These are phyloP conservation scores for Bisporella sp. DNA, from an alignment of 2,329 filamentous ascomycete species.

Conservation along the genomic window DNA sequence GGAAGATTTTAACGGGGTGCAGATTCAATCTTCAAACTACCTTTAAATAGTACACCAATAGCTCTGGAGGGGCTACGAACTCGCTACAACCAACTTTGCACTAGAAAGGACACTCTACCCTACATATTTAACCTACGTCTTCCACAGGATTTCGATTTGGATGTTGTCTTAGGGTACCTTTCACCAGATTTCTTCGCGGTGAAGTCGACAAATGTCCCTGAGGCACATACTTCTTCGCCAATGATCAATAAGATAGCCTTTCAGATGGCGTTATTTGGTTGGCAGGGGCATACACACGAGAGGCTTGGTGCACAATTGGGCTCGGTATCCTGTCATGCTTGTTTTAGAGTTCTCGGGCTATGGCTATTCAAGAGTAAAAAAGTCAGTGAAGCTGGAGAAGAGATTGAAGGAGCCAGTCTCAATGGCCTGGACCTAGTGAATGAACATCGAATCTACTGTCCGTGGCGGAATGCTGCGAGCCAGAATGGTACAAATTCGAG, in stretches of 20 bases:
- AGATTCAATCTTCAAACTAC: slow-evolving; percentile 55
- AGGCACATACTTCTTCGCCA: not conserved
- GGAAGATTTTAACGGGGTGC: slow-evolving; percentile 2
- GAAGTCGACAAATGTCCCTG: slow-evolving; percentile 21
- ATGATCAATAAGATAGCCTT: slow-evolving; percentile 56
- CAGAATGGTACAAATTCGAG: slow-evolving; percentile 42
- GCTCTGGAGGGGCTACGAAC: slow-evolving; percentile 51
- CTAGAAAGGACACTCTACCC: slow-evolving; percentile 48
- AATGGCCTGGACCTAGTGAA: slow-evolving; percentile 59
- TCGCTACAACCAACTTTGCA: slow-evolving; percentile 58
- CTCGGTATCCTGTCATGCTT: slow-evolving; percentile 66
- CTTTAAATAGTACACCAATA: slow-evolving; percentile 53
- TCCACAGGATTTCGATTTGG: slow-evolving; percentile 44
- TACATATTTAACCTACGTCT: slow-evolving; percentile 53
- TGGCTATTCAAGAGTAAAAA: slow-evolving; percentile 88
- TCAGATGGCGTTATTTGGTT: slow-evolving; percentile 64
- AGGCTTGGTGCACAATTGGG: slow-evolving; percentile 22
- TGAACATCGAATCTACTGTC: slow-evolving; percentile 79
- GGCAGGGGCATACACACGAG: slow-evolving; percentile 48
- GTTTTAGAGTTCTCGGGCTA: slow-evolving; percentile 79
- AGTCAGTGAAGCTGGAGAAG: slow-evolving; percentile 44
- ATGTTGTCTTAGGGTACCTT: slow-evolving; percentile 42
- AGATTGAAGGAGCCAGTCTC: slow-evolving; percentile 52
- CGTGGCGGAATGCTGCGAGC: slow-evolving; percentile 61
- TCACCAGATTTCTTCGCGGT: slow-evolving; percentile 47